Conservation (phyloP, 495 filamentous ascomycete genomes). For the Echria macrotheca region DNA sequence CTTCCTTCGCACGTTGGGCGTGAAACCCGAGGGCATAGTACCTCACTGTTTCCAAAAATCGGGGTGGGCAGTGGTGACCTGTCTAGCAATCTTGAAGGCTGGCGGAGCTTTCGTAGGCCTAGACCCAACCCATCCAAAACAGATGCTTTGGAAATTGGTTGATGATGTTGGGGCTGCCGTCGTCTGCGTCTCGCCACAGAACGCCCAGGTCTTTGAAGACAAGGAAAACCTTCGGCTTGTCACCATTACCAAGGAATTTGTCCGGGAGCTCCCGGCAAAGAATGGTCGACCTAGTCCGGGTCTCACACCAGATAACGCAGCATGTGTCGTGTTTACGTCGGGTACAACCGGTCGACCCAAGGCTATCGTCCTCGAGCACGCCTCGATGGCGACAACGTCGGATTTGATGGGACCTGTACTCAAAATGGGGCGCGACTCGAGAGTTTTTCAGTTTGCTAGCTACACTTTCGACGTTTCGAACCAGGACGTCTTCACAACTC, state of each 20-base stretch:
- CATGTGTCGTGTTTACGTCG: slow-evolving; percentile 18
- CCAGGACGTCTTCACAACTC: slow-evolving; percentile 47
- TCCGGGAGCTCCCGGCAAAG: slow-evolving; percentile 19
- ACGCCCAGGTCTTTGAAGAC: slow-evolving; percentile 38
- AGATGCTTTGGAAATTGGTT: slow-evolving; percentile 31
- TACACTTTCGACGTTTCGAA: slow-evolving; percentile 58
- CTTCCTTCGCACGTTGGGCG: slow-evolving; percentile 9
- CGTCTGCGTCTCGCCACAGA: slow-evolving; percentile 35
- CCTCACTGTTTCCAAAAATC: slow-evolving; percentile 55
- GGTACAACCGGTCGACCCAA: neutral
- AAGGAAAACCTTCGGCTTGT: no score
- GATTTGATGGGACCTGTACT: slow-evolving; percentile 33
- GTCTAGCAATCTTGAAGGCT: slow-evolving; percentile 42
- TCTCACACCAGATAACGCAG: slow-evolving; percentile 11
- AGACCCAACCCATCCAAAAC: slow-evolving; percentile 45
- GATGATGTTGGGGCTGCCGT: slow-evolving; percentile 42
- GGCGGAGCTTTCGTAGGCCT: slow-evolving; percentile 38
- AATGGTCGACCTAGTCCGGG: slow-evolving; percentile 11
- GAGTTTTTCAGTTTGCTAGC: slow-evolving; percentile 50
- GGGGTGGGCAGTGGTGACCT: slow-evolving; percentile 44
- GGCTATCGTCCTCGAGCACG: neutral
- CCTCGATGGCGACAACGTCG: slow-evolving; percentile 35
- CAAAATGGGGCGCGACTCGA: slow-evolving; percentile 22
- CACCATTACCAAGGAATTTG: slow-evolving; percentile 13
- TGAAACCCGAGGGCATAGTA: slow-evolving; percentile 34